Evolutionary conservation across 345 rosid genomes (phyloP).

Genomic region (Hibiscus tridactylites): DNA sequence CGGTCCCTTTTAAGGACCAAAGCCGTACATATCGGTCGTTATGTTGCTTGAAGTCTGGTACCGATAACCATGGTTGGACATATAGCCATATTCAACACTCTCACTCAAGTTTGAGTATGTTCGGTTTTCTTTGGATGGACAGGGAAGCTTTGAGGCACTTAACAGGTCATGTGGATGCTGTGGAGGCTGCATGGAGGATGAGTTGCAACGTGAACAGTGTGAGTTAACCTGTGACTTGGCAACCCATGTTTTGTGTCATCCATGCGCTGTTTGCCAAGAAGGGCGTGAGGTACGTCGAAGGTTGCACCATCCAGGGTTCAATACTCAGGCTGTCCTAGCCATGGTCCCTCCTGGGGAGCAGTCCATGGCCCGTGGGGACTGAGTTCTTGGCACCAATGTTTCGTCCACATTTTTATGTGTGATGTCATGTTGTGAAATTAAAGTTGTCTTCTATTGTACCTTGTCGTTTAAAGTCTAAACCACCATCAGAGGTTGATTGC

Average conservation of each 20-base stretch:
- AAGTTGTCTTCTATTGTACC: no score
- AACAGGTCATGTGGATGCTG: conserved; percentile 81
- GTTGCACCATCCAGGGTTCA: conserved; percentile 80
- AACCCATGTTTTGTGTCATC: conserved; percentile 73
- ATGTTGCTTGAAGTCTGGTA: no score
- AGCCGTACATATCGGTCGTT: no score
- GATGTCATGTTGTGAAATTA: neutral
- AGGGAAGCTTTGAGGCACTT: conserved; percentile 84
- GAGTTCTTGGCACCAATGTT: neutral
- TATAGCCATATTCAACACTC: neutral
- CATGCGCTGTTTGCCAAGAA: conserved; percentile 93
- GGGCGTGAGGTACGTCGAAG: conserved; percentile 93
- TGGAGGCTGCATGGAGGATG: conserved; percentile 63
- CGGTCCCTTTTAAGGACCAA: no score
- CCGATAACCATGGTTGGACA: no score
- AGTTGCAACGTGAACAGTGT: conserved; percentile 58
- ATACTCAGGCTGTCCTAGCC: conserved; percentile 53
- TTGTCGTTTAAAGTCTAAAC: no score
- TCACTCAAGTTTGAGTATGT: neutral
- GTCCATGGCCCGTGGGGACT: conserved; percentile 61
- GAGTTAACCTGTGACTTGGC: conserved; percentile 70
- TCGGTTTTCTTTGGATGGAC: conserved; percentile 12
- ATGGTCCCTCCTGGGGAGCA: conserved; percentile 73
- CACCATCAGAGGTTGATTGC: no score
- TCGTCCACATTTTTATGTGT: neutral